Evolutionary conservation across 805 yeast genomes (phyloP), one percentile per base, ranked within the genome.

Genomic region (Scheffersomyces ergatensis): DNA sequence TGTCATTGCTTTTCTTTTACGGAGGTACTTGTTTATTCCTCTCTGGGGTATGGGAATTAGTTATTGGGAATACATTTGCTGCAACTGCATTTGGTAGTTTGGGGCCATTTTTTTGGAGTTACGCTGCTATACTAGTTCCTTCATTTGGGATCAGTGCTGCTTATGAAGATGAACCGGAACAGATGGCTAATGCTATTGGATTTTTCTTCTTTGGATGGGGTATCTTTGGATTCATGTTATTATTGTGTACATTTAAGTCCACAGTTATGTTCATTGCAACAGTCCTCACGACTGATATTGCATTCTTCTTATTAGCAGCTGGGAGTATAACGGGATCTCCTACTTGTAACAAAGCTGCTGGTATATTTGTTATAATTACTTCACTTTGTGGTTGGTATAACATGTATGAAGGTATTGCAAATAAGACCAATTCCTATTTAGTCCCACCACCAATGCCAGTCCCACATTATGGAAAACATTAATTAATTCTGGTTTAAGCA

Each of bases 41-140:
- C 18, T 85, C 86, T 16, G 88, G 88, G 32, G 68, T 79, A 63
- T 82, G 85, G 85, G 86, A 82, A 61, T 65, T 82, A 49, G 76
- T 77, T 9, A 57, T 76, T 32, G 85, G 79, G 37, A 82, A 83
- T 61, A 77, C 84, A 19, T 83, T 83, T 65, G 87, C 82, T 66
- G 85, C 78, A 45, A 74, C 82, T 13, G 85, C 86, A 2, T 67
- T 83, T 35, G 55, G 76, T 34, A 76, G 83, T 3, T 82, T 70
- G 49, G 72, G 72, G 5, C 62, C 63, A 4, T 66, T 66, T 47
- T 66, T 71, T 71, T 50, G 62, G 21, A 38, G 62, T 23, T 66
- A 46, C 38, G 60, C 62, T 18, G 63, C 71, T 5, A 61, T 65
- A 37, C 43, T 55, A 24, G 37, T 62, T 26, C 46, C 54, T 12